A percentile compares a stretch with the other conserved stretches of the same genome.
These are phyloP conservation scores for Fragaria vesca DNA, from an alignment of 306 rosid species.

Conservation along the genomic window DNA sequence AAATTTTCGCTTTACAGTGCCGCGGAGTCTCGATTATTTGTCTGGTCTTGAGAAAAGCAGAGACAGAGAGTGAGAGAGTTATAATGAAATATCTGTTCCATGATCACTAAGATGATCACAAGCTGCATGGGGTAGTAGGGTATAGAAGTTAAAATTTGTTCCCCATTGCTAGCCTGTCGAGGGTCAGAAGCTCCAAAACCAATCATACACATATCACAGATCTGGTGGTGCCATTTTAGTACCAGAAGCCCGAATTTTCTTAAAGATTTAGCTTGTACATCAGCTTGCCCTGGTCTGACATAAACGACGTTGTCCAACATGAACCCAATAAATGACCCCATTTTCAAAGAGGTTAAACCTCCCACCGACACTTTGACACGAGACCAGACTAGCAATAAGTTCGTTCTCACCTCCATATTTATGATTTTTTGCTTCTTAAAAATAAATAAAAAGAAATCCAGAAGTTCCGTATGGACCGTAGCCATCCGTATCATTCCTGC, in stretches of 20 bases:
- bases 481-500: conserved; percentile 22
- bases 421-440: conserved; percentile 4
- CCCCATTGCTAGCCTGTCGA: conserved; percentile 62
- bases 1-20: neutral
- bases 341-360: conserved; percentile 11
- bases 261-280: conserved; percentile 29
- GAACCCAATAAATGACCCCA: conserved; percentile 43
- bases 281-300: conserved; percentile 31
- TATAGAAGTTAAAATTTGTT: conserved; percentile 39
- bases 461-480: conserved; percentile 69
- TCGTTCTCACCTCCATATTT: conserved; percentile 12
- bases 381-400: conserved; percentile 11
- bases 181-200: conserved; percentile 31
- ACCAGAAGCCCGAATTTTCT: conserved; percentile 23
- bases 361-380: conserved; percentile 62
- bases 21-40: neutral
- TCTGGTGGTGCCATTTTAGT: conserved; percentile 32
- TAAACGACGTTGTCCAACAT: conserved; percentile 32
- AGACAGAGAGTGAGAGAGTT: conserved; percentile 2
- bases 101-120: conserved; percentile 1
- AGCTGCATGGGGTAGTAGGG: conserved; percentile 44
- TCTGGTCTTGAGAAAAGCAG: conserved; percentile 16
- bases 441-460: neutral
- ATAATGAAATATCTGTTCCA: neutral
- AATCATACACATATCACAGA: conserved; percentile 22